Conservation (phyloP, 2,329 filamentous ascomycete species). For the Samsoniella hepiali region DNA sequence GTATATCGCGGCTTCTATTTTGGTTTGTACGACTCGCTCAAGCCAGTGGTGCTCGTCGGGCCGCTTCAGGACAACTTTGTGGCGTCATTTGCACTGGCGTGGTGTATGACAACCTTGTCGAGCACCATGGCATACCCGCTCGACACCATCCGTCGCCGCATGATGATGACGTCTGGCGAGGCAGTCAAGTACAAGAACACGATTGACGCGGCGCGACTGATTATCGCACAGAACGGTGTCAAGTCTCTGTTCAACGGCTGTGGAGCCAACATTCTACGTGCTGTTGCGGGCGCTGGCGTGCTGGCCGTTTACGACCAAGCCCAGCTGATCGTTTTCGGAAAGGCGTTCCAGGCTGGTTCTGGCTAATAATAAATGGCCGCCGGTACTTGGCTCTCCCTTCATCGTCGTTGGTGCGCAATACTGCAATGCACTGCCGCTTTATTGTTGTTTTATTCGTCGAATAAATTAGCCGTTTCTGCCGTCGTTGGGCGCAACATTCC, state of each 20-base stretch:
- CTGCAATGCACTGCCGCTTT: too few relatives aligned
- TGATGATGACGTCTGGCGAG: constrained; percentile 99
- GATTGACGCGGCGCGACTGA: constrained; percentile 91
- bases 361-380: constrained; percentile 35
- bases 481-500: not conserved
- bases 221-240: constrained; percentile 95
- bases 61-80: constrained; percentile 96
- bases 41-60: constrained; percentile 94
- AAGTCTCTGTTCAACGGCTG: constrained; percentile 99
- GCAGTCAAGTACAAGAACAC: constrained; percentile 99
- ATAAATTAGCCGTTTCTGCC: not conserved
- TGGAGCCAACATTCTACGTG: constrained; percentile 99
- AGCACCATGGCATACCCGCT: constrained; percentile 99
- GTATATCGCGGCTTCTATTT: constrained; percentile 99
- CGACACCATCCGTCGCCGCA: constrained; percentile 99
- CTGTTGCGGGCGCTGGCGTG: constrained; percentile 99
- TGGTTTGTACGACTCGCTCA: constrained; percentile 99
- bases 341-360: constrained; percentile 83
- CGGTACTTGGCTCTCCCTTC: not conserved
- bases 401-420: not conserved
- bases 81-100: constrained; percentile 97
- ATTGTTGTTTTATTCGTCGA: not conserved
- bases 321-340: constrained; percentile 98
- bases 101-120: constrained; percentile 98
- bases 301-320: constrained; percentile 99